Base-by-base conservation (phyloP, 306 rosid genomes). In the Medicago ruthenica region DNA sequence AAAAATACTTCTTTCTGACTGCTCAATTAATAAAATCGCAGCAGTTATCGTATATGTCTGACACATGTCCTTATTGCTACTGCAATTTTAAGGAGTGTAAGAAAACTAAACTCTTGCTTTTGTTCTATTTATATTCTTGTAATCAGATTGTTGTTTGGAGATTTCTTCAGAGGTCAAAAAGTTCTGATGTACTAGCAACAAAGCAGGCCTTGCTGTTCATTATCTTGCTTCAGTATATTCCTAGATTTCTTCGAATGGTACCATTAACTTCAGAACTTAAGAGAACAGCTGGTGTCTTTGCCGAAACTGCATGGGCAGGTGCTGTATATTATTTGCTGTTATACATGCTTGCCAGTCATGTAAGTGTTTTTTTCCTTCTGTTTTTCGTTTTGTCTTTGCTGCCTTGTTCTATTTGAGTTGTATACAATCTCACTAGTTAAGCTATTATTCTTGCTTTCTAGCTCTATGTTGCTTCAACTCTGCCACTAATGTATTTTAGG, bases 251-350 rank as follows among this genome's bases (percentile, higher is more conserved):
- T 55, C 93, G 99, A 73, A 76, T 87, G 82, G 75, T 85, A 40
- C 97, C 99, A 15, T 85, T 96, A 81, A 87, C 96, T 75, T 96
- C 98, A 62, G 99, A 96, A 74, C 90, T 92, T 71, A 92, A 92
- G 87, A 88, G 99, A 88, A 96, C 99, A 80, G 89, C 96, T 1
- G 99, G 99, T 51, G 97, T 85, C 73, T 89, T 96, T 83, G 99
- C 98, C 24, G 98, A 96, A 90, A 96, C 99, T 64, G 98, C 99
- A 68, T 92, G 99, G 99, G 98, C 97, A 27, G 99, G 99, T 77
- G 99, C 99, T 77, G 99, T 92, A 40, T 90, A 83, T 88, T 96
- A 96, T 79, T 77, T 96, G 91, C 87, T 96, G 75, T 81, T 96
- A 55, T 96, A 87, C 86, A 92, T 96, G 98, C 98, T 92, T 24